Conservation (phyloP, 352 stramenopile genomes). For the Globisporangium canariense region DNA sequence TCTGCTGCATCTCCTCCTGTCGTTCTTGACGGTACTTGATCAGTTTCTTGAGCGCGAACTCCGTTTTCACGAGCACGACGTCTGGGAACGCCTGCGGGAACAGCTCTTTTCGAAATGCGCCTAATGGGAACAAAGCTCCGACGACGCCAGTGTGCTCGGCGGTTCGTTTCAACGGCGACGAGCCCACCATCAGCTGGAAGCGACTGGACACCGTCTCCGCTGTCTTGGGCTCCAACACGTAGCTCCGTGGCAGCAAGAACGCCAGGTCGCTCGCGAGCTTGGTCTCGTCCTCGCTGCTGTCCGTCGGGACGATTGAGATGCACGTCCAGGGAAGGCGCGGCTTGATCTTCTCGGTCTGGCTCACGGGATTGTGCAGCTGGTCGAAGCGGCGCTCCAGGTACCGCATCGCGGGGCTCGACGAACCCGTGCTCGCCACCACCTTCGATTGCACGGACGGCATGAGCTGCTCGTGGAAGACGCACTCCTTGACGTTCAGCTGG, state of each 20-base stretch:
- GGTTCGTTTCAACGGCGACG: slow-evolving; percentile 18
- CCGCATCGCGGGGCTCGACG: slow-evolving; percentile 29
- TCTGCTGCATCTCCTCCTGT: slow-evolving; percentile 42
- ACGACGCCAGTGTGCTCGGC: slow-evolving; percentile 28
- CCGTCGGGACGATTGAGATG: slow-evolving; percentile 46
- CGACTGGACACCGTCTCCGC: slow-evolving; percentile 36
- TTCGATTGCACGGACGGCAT: slow-evolving; percentile 29
- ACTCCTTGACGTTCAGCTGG: slow-evolving; percentile 61
- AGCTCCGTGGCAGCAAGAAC: slow-evolving; percentile 53
- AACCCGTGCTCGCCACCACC: slow-evolving; percentile 17
- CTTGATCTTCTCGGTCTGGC: slow-evolving; percentile 28
- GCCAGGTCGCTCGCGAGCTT: slow-evolving; percentile 39
- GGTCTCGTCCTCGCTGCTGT: slow-evolving; percentile 17
- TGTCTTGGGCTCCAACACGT: slow-evolving; percentile 30
- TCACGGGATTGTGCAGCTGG: slow-evolving; percentile 34
- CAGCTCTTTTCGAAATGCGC: slow-evolving; percentile 20
- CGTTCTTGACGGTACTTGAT: slow-evolving; percentile 48
- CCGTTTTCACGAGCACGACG: slow-evolving; percentile 59
- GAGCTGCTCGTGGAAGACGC: slow-evolving; percentile 52
- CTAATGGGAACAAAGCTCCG: slow-evolving; percentile 34
- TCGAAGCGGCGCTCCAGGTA: slow-evolving; percentile 67
- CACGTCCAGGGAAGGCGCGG: slow-evolving; percentile 56
- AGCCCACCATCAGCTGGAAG: slow-evolving; percentile 39
- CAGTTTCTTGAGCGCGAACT: slow-evolving; percentile 56
- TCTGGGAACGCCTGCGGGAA: slow-evolving; percentile 46